Evolutionary conservation across 2,329 filamentous ascomycete species (phyloP).

Genomic region (Aspergillus glaucus): DNA sequence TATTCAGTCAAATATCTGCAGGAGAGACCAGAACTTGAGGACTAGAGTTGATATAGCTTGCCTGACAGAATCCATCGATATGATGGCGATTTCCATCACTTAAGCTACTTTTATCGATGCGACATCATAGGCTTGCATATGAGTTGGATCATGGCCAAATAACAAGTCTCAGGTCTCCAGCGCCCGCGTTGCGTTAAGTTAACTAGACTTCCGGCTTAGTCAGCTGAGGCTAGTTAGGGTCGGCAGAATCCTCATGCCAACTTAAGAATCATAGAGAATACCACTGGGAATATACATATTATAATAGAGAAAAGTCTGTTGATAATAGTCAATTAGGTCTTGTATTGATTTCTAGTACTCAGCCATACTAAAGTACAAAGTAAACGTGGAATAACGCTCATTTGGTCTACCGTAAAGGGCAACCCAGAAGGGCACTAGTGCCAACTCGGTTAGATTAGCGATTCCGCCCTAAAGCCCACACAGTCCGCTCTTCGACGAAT

Average conservation of each 20-base stretch:
- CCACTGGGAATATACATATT: too few relatives aligned
- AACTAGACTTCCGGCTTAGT: not conserved
- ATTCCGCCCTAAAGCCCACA: slow-evolving; percentile 42
- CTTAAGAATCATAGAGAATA: too few relatives aligned
- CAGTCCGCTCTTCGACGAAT: slow-evolving; percentile 34
- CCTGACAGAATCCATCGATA: not conserved
- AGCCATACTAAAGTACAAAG: too few relatives aligned
- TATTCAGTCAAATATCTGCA: not conserved
- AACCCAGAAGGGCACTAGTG: slow-evolving; percentile 21
- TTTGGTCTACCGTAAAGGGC: not conserved
- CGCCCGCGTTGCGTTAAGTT: not conserved
- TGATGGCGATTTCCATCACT: not conserved
- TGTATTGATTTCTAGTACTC: too few relatives aligned
- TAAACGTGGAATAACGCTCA: too few relatives aligned
- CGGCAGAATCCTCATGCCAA: not conserved
- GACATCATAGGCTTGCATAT: too few relatives aligned
- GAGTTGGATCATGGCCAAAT: too few relatives aligned
- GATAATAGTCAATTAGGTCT: too few relatives aligned
- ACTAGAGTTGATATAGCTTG: not conserved
- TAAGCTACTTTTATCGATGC: not conserved
- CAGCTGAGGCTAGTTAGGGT: not conserved
- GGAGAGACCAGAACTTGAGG: not conserved
- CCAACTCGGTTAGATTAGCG: slow-evolving; percentile 40
- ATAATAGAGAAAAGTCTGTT: too few relatives aligned
- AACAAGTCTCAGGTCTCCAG: not conserved